phyloP scores from a whole-genome alignment of 176 grass and related monocot species.

The Carex parvula region DNA sequence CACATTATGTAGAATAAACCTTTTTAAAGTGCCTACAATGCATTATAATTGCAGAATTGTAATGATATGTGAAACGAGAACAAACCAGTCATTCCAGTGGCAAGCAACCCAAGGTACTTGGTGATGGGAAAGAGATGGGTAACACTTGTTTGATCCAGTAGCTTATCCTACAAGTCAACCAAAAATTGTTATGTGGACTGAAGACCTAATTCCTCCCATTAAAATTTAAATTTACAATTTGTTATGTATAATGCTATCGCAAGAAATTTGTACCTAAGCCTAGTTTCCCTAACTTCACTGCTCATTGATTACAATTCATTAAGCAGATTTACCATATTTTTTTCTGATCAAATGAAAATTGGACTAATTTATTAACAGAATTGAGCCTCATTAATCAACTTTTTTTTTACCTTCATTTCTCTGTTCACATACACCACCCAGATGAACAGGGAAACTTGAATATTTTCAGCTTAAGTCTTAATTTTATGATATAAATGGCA shows the following conservation, averaged over 20 bases:
- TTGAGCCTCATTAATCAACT: neutral
- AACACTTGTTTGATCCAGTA: conserved; percentile 88
- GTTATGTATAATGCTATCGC: neutral
- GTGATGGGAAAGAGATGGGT: conserved; percentile 83
- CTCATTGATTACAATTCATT: neutral
- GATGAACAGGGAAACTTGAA: neutral
- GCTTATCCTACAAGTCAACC: conserved; percentile 66
- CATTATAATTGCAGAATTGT: neutral
- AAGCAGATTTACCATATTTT: neutral
- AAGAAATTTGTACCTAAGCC: neutral
- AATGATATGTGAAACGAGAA: neutral
- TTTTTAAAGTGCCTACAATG: neutral
- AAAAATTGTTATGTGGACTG: neutral
- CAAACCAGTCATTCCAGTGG: conserved; percentile 92
- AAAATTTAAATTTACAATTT: neutral
- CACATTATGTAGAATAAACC: conserved; percentile 1
- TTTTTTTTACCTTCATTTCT: neutral
- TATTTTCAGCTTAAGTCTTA: neutral
- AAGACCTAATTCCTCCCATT: neutral
- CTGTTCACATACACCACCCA: neutral
- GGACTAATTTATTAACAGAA: neutral
- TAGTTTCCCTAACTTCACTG: neutral
- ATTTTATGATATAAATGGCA: neutral
- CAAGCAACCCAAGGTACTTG: conserved; percentile 75
- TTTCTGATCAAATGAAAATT: neutral